Conservation (phyloP, 1,284 basidiomycete genomes). For the Pulchroboletus neoregius region DNA sequence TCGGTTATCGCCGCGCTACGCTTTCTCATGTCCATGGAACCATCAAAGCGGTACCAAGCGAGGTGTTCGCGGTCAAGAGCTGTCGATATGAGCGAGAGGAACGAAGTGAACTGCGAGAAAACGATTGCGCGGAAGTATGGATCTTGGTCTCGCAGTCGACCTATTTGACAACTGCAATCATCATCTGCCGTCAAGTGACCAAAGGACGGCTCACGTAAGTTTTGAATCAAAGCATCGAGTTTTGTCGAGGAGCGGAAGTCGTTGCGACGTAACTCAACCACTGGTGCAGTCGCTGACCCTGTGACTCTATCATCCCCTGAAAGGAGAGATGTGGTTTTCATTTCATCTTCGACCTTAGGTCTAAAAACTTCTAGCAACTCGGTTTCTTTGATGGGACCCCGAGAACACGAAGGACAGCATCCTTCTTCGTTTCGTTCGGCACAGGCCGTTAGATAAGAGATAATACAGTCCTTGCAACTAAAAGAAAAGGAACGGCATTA, state of each 20-base stretch:
- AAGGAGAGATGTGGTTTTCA: neutral
- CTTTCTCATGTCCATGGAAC: slow-evolving; percentile 87
- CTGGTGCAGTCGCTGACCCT: slow-evolving; percentile 33
- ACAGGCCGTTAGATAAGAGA: slow-evolving; percentile 62
- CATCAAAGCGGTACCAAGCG: slow-evolving; percentile 85
- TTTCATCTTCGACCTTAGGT: slow-evolving; percentile 27
- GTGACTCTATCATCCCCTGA: slow-evolving; percentile 2
- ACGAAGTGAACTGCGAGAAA: slow-evolving; percentile 85
- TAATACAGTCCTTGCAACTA: slow-evolving; percentile 83
- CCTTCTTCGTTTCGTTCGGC: slow-evolving; percentile 64
- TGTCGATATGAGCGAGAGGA: slow-evolving; percentile 78
- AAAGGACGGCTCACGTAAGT: slow-evolving; percentile 50
- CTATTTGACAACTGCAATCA: slow-evolving; percentile 34
- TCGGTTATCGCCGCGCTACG: slow-evolving; percentile 71
- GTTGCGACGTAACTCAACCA: slow-evolving; percentile 66
- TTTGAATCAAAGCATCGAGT: slow-evolving; percentile 66
- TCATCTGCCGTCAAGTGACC: neutral
- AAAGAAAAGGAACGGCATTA: slow-evolving; percentile 3
- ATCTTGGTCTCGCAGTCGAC: slow-evolving; percentile 62
- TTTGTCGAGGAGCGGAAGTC: slow-evolving; percentile 88
- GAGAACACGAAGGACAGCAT: slow-evolving; percentile 68
- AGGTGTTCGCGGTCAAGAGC: slow-evolving; percentile 74
- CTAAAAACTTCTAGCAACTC: slow-evolving; percentile 66
- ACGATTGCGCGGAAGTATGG: slow-evolving; percentile 82
- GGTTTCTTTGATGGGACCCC: slow-evolving; percentile 62